A percentile compares a stretch with the other conserved stretches of the same genome.
phyloP scores from a whole-genome alignment of 768 basidiomycete species.

The Agaricus subrufescens region DNA sequence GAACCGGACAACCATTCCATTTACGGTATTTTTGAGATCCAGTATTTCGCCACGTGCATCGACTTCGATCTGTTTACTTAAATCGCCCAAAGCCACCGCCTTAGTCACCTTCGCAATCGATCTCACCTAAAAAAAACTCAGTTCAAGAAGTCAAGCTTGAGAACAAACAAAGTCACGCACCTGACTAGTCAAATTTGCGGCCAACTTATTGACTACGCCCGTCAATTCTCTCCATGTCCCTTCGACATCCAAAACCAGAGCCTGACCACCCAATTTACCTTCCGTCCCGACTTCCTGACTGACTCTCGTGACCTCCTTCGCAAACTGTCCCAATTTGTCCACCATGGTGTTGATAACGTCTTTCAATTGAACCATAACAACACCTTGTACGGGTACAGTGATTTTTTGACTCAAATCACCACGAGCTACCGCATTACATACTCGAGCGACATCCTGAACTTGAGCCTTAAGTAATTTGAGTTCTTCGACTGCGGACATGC shows the following conservation, averaged over 20 bases:
- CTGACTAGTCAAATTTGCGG: conserved; percentile 76
- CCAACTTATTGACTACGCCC: conserved; percentile 77
- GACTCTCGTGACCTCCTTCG: conserved; percentile 86
- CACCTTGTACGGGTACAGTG: conserved; percentile 66
- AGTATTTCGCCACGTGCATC: conserved; percentile 88
- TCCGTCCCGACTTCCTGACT: conserved; percentile 82
- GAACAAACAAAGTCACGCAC: conserved; percentile 16
- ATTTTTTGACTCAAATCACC: conserved; percentile 73
- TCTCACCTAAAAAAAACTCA: conserved; percentile 44
- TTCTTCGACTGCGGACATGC: conserved; percentile 57
- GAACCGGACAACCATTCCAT: conserved; percentile 52
- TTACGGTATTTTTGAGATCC: conserved; percentile 67
- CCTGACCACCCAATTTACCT: conserved; percentile 85
- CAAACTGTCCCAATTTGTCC: conserved; percentile 78
- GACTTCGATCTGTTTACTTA: conserved; percentile 88
- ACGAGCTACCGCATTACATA: conserved; percentile 70
- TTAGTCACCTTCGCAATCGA: conserved; percentile 91
- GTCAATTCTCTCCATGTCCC: conserved; percentile 88
- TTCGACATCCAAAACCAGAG: conserved; percentile 82
- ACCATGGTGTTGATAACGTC: conserved; percentile 64
- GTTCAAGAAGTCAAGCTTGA: not conserved
- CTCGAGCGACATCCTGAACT: conserved; percentile 71
- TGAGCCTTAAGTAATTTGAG: conserved; percentile 74
- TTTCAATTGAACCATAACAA: conserved; percentile 73
- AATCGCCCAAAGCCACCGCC: conserved; percentile 88